Percentiles rank a stretch among this genome's conserved stretches.
These are phyloP conservation scores for Coprinopsis sp. DNA, from an alignment of 768 basidiomycete species.

Conservation along the genomic window DNA sequence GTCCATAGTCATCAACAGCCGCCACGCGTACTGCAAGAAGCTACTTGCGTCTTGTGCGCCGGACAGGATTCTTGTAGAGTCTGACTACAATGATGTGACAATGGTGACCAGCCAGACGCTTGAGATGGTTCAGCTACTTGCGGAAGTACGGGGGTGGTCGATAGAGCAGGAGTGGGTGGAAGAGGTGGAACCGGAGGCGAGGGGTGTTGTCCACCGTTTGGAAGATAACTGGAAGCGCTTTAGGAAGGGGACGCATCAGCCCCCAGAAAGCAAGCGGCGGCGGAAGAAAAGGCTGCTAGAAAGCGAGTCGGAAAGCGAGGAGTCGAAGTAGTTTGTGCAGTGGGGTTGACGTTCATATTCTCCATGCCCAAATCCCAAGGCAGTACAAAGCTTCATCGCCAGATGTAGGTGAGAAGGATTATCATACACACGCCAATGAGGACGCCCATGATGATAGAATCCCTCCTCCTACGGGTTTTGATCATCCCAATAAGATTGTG, in stretches of 20 bases:
- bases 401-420: conserved; percentile 43
- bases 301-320: neutral
- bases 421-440: conserved; percentile 86
- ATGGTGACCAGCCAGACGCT: conserved; percentile 59
- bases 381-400: conserved; percentile 39
- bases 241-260: conserved; percentile 40
- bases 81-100: conserved; percentile 72
- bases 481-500: conserved; percentile 91
- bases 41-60: conserved; percentile 63
- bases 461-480: conserved; percentile 81
- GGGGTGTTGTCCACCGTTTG: conserved; percentile 65
- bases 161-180: conserved; percentile 60
- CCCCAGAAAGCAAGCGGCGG: conserved; percentile 15
- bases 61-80: conserved; percentile 77
- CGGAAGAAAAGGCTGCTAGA: conserved; percentile 14
- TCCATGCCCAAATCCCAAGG: no score
- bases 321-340: neutral
- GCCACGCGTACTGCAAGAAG: conserved; percentile 55
- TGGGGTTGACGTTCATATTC: no score
- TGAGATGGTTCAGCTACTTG: conserved; percentile 71
- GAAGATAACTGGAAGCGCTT: conserved; percentile 72
- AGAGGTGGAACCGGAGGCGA: conserved; percentile 30
- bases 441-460: conserved; percentile 83
- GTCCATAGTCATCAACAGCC: conserved; percentile 79
- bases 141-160: conserved; percentile 72